Percentiles rank a stretch among this genome's conserved stretches.
These are phyloP conservation scores for Pseudomassariella vexata DNA, from an alignment of 2,329 filamentous ascomycete species.

Conservation along the genomic window DNA sequence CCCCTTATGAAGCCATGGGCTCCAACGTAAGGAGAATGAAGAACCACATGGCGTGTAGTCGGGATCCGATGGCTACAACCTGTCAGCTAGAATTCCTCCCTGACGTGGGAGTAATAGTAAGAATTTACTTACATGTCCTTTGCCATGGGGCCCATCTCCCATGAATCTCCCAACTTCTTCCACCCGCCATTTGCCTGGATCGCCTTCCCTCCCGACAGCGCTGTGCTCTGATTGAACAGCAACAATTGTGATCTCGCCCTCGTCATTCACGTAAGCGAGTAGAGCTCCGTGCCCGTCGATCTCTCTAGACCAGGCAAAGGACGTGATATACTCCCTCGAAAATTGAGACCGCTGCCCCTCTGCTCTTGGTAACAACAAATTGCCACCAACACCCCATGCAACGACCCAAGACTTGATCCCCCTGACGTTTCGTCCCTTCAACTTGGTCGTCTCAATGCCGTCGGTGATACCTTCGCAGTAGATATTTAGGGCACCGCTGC, in stretches of 20 bases:
- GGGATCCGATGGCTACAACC: slow-evolving; percentile 30
- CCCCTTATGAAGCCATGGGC: slow-evolving; percentile 40
- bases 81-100: slow-evolving; percentile 2
- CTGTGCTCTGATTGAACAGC: slow-evolving; percentile 34
- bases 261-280: slow-evolving; percentile 47
- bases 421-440: slow-evolving; percentile 31
- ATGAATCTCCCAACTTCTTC: slow-evolving; percentile 44
- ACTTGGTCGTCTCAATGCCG: slow-evolving; percentile 15
- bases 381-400: slow-evolving; percentile 51
- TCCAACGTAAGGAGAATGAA: slow-evolving; percentile 47
- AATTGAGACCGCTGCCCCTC: slow-evolving; percentile 21
- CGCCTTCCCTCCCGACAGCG: slow-evolving; percentile 9
- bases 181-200: slow-evolving; percentile 38
- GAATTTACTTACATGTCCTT: slow-evolving; percentile 21
- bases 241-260: slow-evolving; percentile 44
- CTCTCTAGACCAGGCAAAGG: slow-evolving; percentile 48
- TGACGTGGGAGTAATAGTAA: not conserved
- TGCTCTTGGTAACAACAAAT: slow-evolving; percentile 40
- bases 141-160: slow-evolving; percentile 37
- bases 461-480: slow-evolving; percentile 41
- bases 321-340: slow-evolving; percentile 33
- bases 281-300: slow-evolving; percentile 34
- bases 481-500: slow-evolving; percentile 42
- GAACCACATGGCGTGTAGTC: slow-evolving; percentile 43
- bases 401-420: slow-evolving; percentile 42